Base-by-base conservation (phyloP, 2,329 filamentous ascomycete species). In the Venturia nashicola region DNA sequence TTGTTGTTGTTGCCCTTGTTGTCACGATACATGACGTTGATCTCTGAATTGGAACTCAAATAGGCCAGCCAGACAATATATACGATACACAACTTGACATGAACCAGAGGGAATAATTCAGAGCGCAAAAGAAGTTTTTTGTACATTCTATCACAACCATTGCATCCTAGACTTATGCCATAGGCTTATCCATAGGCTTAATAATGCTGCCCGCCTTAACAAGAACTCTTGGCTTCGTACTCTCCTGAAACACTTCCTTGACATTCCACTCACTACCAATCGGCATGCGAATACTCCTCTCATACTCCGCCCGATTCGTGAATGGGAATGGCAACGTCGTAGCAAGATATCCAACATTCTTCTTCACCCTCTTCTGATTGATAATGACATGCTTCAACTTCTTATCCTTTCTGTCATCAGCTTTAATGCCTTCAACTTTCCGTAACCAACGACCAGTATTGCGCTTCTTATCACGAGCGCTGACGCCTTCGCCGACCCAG, bases 181-280 rank as follows among this genome's bases (percentile, higher is more conserved):
- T 72, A 20, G 93, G 93, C 78, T 89, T 92, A 65, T 87, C 85
- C 83, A 99, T 90, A 48, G 94, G 89, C 70, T 85, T 83, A 76
- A 99, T 94, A 75, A 99, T 91, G 68, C 95, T 82, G 59, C 94
- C 94, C 77, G 92, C 90, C 80, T 96, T 97, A 74, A 96, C 79
- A 74, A 97, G 80, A 68, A 97, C 83, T 70, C 91, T 85, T 65
- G 94, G 94, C 82, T 93, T 96, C 65, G 89, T 96, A 66, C 84
- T 84, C 69, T 88, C 85, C 79, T 97, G 92, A 82, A 94, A 94
- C 16, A 89, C 91, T 78, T 91, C 86, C 83, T 96, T 97, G n/a
- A 93, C 97, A 69, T 87, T 86, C 92, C 93, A 99, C 76, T 99
- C 93, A 18, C 89, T 90, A 1, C 94, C 94, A 66, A 97, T 85